Percentiles rank a stretch among this genome's conserved stretches.
Evolutionary conservation across 176 grass and related monocot species (phyloP).

Genomic region (Melocanna baccifera): DNA sequence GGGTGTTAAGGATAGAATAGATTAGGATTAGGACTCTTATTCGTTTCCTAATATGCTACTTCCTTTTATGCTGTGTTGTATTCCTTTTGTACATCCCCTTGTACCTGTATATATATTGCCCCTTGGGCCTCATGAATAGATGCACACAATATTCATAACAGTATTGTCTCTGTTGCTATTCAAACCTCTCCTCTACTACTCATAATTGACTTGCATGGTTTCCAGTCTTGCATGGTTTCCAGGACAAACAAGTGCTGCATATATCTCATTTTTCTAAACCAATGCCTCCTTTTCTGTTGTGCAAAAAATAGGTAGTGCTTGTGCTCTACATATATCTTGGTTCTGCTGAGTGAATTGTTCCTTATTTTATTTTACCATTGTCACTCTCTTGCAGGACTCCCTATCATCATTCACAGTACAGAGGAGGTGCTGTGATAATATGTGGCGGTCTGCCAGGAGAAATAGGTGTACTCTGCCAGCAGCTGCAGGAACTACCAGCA

Average conservation of each 20-base stretch:
- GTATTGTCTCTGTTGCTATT: slow-evolving; percentile 21
- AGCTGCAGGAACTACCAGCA: slow-evolving; percentile 36
- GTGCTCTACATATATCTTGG: background rate
- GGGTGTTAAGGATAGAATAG: too few species aligned
- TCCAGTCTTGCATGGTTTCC: slow-evolving; percentile 7
- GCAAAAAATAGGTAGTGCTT: background rate
- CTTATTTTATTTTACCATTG: slow-evolving; percentile 12
- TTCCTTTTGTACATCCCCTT: too few species aligned
- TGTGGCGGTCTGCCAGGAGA: slow-evolving; percentile 37
- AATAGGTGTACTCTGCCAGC: slow-evolving; percentile 8
- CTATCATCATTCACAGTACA: slow-evolving; percentile 16
- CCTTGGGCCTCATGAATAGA: too few species aligned
- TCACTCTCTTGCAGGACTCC: slow-evolving; percentile 8
- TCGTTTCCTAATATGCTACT: too few species aligned
- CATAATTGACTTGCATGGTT: slow-evolving; percentile 9
- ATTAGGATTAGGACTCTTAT: too few species aligned
- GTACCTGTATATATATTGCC: too few species aligned
- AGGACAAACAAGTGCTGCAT: background rate
- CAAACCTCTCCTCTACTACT: background rate
- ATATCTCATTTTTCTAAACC: background rate
- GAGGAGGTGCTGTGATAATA: slow-evolving; percentile 22
- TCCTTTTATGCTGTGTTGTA: too few species aligned
- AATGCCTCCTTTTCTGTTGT: background rate
- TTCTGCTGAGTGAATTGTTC: slow-evolving; percentile 21
- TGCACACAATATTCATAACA: too few species aligned